Base-by-base conservation (phyloP, 441 rosid species). In the Gossypium lobatum region DNA sequence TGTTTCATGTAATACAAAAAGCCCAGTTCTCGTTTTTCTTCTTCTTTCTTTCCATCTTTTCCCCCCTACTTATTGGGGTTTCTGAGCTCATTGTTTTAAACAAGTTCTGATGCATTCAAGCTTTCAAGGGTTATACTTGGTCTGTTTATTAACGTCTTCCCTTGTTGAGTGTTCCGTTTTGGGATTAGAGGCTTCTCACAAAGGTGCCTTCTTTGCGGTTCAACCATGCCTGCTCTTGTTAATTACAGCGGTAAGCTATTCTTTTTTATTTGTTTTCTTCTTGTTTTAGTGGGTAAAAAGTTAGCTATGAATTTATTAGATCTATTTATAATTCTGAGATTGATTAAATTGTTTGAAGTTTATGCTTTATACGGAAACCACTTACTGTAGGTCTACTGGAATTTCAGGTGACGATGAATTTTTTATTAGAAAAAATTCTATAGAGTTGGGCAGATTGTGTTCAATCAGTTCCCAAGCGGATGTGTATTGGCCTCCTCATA, bases 401-500 rank as follows among this genome's bases (percentile, higher is more conserved):
- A 76, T 77, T 84, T 64, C 83, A 81, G 76, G 77, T 73, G 81
- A n/a, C 83, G 84, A 1, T 80, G 82, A 3, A 81, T 84, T 5
- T 77, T 84, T 73, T 75, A 73, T 4, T 10, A 46, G 52, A 28
- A 18, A 82, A 73, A 84, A 77, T 76, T 77, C 82, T n/a, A 53
- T 75, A 66, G 89, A 84, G 54, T 76, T 82, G 80, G 88, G 77
- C 69, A 80, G 82, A 31, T 75, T 82, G 53, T 81, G 76, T 65
- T 81, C 88, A 0, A 73, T 79, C 75, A 84, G 84, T 76, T 75
- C 88, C 66, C 42, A 78, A 37, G 78, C 79, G 74, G 92, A 85
- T 84, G 54, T 78, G 2, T 87, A 81, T 79, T 81, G 83, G 70
- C 91, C 95, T 79, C 85, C 98, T 53, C 86, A 81, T 77, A 93